Conservation (phyloP, 169 alveolate species). For the Eimeria sp. region DNA sequence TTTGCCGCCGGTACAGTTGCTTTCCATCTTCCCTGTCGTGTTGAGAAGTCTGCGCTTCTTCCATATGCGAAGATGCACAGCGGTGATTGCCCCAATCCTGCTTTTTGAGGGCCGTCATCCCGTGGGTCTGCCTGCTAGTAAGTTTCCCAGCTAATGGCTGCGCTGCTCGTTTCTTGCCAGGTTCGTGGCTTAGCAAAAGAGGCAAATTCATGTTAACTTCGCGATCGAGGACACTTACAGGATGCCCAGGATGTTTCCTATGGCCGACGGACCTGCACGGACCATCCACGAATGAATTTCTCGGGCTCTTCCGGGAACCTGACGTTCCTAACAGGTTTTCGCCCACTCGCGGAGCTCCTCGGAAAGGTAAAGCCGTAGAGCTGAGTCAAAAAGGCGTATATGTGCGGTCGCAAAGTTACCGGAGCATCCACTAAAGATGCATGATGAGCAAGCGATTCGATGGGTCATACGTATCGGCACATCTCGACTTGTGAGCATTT, state of each 20-base stretch:
- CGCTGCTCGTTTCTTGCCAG: slow-evolving; percentile 6
- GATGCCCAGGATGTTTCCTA: not conserved
- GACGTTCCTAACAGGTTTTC: not conserved
- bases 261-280: not conserved
- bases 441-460: not conserved
- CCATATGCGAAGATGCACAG: not conserved
- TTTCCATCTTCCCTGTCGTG: not conserved
- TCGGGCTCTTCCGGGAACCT: not conserved
- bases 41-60: not conserved
- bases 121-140: not conserved
- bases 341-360: not conserved
- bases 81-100: not conserved
- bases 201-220: not conserved
- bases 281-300: not conserved
- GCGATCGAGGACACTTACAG: not conserved
- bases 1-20: not conserved
- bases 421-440: not conserved
- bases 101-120: not conserved
- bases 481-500: not conserved
- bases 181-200: not conserved
- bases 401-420: not conserved
- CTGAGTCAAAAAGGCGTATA: not conserved
- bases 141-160: not conserved
- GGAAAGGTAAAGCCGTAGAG: not conserved
- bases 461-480: not conserved